A percentile compares a stretch with the other conserved stretches of the same genome.
These are phyloP conservation scores for Ogataea glucozyma DNA, from an alignment of 805 yeast genomes.

Conservation along the genomic window DNA sequence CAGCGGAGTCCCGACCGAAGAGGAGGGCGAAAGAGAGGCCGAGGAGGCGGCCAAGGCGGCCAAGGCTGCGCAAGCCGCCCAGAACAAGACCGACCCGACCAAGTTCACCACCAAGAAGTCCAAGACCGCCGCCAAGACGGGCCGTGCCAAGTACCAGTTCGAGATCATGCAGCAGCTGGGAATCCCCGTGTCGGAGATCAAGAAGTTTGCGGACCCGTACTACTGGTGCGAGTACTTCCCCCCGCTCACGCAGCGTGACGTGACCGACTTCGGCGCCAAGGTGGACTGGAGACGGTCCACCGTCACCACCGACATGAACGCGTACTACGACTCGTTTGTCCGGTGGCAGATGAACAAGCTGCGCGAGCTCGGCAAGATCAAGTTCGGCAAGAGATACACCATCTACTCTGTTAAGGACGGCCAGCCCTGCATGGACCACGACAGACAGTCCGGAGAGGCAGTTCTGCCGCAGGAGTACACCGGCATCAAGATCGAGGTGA, in stretches of 20 bases:
- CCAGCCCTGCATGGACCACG: constrained; percentile 99
- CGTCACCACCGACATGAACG: constrained; percentile 93
- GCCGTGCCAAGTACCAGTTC: constrained; percentile 90
- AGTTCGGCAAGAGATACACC: constrained; percentile 97
- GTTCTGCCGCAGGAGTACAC: constrained; percentile 95
- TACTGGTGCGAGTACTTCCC: constrained; percentile 94
- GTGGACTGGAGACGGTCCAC: constrained; percentile 98
- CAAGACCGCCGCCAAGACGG: constrained; percentile 91
- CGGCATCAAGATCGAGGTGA: constrained; percentile 81
- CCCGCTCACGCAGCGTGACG: constrained; percentile 79
- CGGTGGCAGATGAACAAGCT: constrained; percentile 95
- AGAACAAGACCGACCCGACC: constrained; percentile 71
- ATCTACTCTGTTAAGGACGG: constrained; percentile 97
- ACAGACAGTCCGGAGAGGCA: constrained; percentile 96
- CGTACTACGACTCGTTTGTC: constrained; percentile 91
- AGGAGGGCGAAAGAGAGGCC: constrained; percentile 47
- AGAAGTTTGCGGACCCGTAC: constrained; percentile 86
- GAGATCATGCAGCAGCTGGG: constrained; percentile 97
- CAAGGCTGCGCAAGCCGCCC: too few relatives aligned
- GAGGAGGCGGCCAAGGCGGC: constrained; percentile 33
- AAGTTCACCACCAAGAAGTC: constrained; percentile 92
- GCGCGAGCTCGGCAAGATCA: constrained; percentile 84
- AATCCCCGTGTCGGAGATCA: constrained; percentile 76
- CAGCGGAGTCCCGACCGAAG: constrained; percentile 63
- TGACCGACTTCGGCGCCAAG: constrained; percentile 81